Evolutionary conservation across 1,139 yeast genomes (phyloP).

Genomic region (Pichia cactophila): DNA sequence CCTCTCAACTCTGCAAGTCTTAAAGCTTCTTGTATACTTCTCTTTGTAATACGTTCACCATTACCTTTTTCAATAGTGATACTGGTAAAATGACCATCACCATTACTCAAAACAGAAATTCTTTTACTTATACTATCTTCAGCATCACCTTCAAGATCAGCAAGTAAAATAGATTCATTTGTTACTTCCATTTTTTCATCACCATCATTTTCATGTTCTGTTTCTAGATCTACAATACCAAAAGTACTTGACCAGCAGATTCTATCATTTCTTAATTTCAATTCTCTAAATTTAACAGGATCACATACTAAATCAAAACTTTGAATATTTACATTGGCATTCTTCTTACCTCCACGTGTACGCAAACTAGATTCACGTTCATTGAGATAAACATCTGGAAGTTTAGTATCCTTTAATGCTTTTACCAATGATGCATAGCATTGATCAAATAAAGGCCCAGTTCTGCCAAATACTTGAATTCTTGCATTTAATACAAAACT

Average conservation of each 20-base stretch:
- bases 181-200: constrained; percentile 14
- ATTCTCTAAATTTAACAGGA: constrained; percentile 26
- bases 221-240: constrained; percentile 34
- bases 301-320: constrained; percentile 37
- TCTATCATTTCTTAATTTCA: constrained; percentile 32
- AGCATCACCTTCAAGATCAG: constrained; percentile 75
- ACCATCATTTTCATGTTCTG: constrained; percentile 21
- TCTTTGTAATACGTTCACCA: constrained; percentile 33
- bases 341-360: constrained; percentile 28
- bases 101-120: constrained; percentile 32
- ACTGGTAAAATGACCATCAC: constrained; percentile 28
- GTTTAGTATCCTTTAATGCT: constrained; percentile 51
- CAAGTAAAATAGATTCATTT: constrained; percentile 38
- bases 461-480: constrained; percentile 68
- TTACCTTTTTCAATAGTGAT: constrained; percentile 36
- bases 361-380: constrained; percentile 44
- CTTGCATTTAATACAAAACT: constrained; percentile 65
- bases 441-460: constrained; percentile 76
- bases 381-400: constrained; percentile 63
- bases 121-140: constrained; percentile 52
- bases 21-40: constrained; percentile 40
- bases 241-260: constrained; percentile 53
- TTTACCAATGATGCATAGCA: constrained; percentile 63
- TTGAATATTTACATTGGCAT: constrained; percentile 16
- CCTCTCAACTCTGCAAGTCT: constrained; percentile 38